phyloP scores from a whole-genome alignment of 164 flowering plant genomes.

The Umbilicus rupestris region DNA sequence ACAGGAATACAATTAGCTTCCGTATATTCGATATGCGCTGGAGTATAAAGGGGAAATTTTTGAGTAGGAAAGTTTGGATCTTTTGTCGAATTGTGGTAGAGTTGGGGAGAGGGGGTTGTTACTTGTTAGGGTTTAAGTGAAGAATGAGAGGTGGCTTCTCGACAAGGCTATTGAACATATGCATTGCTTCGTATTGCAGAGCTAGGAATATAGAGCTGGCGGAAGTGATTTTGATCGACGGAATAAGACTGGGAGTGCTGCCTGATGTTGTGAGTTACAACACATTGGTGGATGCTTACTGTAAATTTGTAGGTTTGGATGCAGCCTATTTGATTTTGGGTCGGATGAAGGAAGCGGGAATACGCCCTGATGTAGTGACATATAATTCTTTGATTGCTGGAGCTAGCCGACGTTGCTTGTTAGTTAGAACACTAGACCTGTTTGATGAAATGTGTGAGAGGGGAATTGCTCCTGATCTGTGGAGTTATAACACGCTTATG shows the following conservation, averaged over 20 bases:
- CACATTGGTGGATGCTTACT: conserved; percentile 58
- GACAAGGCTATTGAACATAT: conserved; percentile 57
- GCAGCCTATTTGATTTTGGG: conserved; percentile 48
- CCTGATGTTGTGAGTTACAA: conserved; percentile 84
- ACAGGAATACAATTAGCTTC: too few species aligned
- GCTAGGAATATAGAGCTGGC: conserved; percentile 48
- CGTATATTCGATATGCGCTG: too few species aligned
- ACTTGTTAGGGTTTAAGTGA: conserved; percentile 11
- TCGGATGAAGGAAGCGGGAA: conserved; percentile 68
- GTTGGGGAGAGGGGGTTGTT: background rate
- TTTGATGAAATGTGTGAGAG: conserved; percentile 60
- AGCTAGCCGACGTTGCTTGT: conserved; percentile 30
- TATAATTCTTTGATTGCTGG: conserved; percentile 75
- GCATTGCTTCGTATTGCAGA: conserved; percentile 64
- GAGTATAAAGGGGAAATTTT: too few species aligned
- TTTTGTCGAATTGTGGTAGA: too few species aligned
- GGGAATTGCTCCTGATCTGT: conserved; percentile 55
- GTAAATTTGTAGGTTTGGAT: conserved; percentile 44
- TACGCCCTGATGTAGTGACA: conserved; percentile 57
- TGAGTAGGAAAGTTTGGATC: too few species aligned
- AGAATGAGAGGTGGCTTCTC: conserved; percentile 37
- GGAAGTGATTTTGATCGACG: conserved; percentile 52
- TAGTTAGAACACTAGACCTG: conserved; percentile 30
- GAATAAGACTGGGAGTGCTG: conserved; percentile 55
- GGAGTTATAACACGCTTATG: conserved; percentile 80